Percentiles rank a stretch among this genome's conserved stretches.
phyloP scores from a whole-genome alignment of 345 rosid species.

The Eucalyptus pauciflora region DNA sequence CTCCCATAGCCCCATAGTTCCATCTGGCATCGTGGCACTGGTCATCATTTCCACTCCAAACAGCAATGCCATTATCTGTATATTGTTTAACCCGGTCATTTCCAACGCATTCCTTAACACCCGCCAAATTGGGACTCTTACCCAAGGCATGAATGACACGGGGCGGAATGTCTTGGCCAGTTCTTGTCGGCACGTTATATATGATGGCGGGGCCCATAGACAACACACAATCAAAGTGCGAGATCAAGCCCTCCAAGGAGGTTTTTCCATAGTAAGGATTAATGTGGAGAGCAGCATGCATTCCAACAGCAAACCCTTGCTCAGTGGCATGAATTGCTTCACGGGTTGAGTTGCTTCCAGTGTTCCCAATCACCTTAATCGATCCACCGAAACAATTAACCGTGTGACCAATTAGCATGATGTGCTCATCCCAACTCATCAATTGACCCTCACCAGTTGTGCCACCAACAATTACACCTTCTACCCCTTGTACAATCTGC shows the following conservation, averaged over 20 bases:
- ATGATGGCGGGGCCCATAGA: slow-evolving; percentile 82
- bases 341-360: slow-evolving; percentile 87
- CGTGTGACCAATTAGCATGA: slow-evolving; percentile 87
- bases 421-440: slow-evolving; percentile 98
- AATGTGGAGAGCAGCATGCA: slow-evolving; percentile 92
- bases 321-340: slow-evolving; percentile 92
- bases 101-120: slow-evolving; percentile 76
- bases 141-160: slow-evolving; percentile 44
- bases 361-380: slow-evolving; percentile 74
- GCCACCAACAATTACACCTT: slow-evolving; percentile 86
- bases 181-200: slow-evolving; percentile 79
- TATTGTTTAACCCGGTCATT: slow-evolving; percentile 58
- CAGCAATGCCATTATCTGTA: slow-evolving; percentile 53
- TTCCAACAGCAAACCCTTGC: slow-evolving; percentile 90
- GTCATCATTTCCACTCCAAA: slow-evolving; percentile 91
- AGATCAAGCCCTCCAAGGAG: slow-evolving; percentile 61
- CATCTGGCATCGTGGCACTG: slow-evolving; percentile 87
- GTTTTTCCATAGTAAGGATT: slow-evolving; percentile 94
- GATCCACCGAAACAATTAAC: slow-evolving; percentile 78
- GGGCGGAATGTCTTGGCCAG: slow-evolving; percentile 78
- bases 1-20: slow-evolving; percentile 69
- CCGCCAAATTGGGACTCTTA: slow-evolving; percentile 54
- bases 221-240: slow-evolving; percentile 63
- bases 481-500: slow-evolving; percentile 61
- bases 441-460: slow-evolving; percentile 93